Base-by-base conservation (phyloP, 2,329 filamentous ascomycete genomes). In the Lizonia empirigonia region DNA sequence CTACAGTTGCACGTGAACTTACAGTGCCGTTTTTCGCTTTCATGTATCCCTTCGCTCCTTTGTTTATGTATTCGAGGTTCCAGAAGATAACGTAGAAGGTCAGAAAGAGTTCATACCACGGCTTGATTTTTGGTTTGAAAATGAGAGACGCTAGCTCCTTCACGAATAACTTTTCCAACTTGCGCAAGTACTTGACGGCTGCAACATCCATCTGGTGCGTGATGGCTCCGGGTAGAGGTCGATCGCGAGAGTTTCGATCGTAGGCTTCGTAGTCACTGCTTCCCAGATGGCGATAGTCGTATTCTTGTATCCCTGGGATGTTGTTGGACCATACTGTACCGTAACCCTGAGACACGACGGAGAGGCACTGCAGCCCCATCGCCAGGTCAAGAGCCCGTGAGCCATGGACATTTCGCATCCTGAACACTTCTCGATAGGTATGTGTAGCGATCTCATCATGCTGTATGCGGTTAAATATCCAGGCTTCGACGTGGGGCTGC, bases 191-290 rank as follows among this genome's bases (percentile, higher is more conserved):
- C 24, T 71, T 71, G 16, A 72, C 56, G 16, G 70, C 62, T 15
- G 68, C 70, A 26, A 73, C 71, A 35, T 73, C 71, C 56, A 71
- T 68, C 44, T 72, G 69, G 32, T 73, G 69, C 19, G 58, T 67
- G 9, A 73, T 72, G 12, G 67, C 67, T n/a, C 63, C 63, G 16
- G 71, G 69, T 3, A 73, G 58, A 12, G 69, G 68, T 20, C 68
- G 62, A 30, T 72, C 68, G 27, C 62, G 59, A 15, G 62, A 62
- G n/a, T 64, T 60, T 8, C 70, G 62, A 39, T 73, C 64, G 40
- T 72, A 73, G 1, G 70, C 68, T 52, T 71, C 69, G 35, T 73
- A 73, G 18, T 52, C 59, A 47, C 65, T 71, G 20, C 56, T 56
- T 6, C 71, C 70, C 15, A 71, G 44, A 19, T 54, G 55, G 15